These are phyloP conservation scores for Glaciozyma martinii DNA, from an alignment of 768 basidiomycete genomes.

Conservation along the genomic window DNA sequence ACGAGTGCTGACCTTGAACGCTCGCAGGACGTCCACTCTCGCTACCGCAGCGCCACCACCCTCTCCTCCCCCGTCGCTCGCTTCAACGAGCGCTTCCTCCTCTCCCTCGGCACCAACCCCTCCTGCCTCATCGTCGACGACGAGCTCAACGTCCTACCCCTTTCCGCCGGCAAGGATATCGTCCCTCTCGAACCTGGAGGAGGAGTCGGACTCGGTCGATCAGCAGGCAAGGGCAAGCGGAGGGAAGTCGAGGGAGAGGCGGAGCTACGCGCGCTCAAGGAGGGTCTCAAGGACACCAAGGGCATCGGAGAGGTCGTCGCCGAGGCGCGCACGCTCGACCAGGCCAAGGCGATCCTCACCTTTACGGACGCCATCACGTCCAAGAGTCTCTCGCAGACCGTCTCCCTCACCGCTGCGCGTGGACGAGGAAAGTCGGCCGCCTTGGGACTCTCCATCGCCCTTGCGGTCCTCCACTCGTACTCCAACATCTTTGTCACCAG, in stretches of 20 bases:
- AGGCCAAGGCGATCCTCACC: conserved; percentile 82
- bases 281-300: conserved; percentile 67
- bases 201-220: conserved; percentile 22
- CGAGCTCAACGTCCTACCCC: conserved; percentile 92
- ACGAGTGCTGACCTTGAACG: background rate
- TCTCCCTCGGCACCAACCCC: conserved; percentile 84
- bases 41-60: conserved; percentile 63
- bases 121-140: conserved; percentile 94
- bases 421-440: conserved; percentile 96
- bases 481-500: conserved; percentile 97
- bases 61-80: conserved; percentile 64
- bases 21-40: conserved; percentile 79
- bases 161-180: conserved; percentile 92
- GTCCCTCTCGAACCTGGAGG: conserved; percentile 46
- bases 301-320: conserved; percentile 82
- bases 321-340: conserved; percentile 83
- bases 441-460: conserved; percentile 86
- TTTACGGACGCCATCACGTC: conserved; percentile 83
- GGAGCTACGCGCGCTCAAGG: conserved; percentile 68
- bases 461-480: conserved; percentile 86
- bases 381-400: conserved; percentile 86
- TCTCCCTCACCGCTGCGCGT: conserved; percentile 86
- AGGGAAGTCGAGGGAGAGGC: conserved; percentile 44
- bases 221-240: conserved; percentile 39
- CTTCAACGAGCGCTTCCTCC: conserved; percentile 97